Conservation (phyloP, 1,139 yeast species). For the Schizosaccharomyces versatilis region DNA sequence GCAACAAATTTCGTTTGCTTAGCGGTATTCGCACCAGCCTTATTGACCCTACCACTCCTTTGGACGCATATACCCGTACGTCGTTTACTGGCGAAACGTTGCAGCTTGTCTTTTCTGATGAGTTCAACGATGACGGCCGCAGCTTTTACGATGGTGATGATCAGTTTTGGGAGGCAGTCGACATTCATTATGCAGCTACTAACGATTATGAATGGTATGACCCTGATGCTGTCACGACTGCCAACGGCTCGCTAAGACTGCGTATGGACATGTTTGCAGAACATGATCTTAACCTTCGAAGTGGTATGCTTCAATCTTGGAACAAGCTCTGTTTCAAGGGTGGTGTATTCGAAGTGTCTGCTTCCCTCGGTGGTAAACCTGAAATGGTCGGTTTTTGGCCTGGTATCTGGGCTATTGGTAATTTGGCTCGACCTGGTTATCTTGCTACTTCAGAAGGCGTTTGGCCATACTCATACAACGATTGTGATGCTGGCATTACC, state of each 20-base stretch:
- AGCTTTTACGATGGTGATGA: constrained; percentile 69
- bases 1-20: constrained; percentile 36
- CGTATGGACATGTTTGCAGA: constrained; percentile 52
- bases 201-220: constrained; percentile 71
- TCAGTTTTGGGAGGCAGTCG: constrained; percentile 58
- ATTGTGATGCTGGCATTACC: constrained; percentile 52
- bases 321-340: constrained; percentile 62
- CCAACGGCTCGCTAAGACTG: constrained; percentile 41
- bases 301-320: constrained; percentile 77
- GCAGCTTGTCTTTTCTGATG: constrained; percentile 60
- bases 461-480: constrained; percentile 71
- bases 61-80: constrained; percentile 25
- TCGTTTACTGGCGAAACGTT: constrained; percentile 38
- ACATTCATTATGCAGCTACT: constrained; percentile 60
- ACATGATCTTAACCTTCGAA: constrained; percentile 51
- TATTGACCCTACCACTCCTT: constrained; percentile 65
- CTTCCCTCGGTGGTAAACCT: constrained; percentile 50
- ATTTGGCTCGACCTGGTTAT: constrained; percentile 66
- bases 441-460: constrained; percentile 61
- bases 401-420: constrained; percentile 75
- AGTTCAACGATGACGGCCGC: constrained; percentile 61
- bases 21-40: constrained; percentile 39
- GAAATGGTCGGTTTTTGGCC: constrained; percentile 66
- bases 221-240: constrained; percentile 58
- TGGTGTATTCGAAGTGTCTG: constrained; percentile 49